Base-by-base conservation (phyloP, 106 monocot species). In the Acorus gramineus region DNA sequence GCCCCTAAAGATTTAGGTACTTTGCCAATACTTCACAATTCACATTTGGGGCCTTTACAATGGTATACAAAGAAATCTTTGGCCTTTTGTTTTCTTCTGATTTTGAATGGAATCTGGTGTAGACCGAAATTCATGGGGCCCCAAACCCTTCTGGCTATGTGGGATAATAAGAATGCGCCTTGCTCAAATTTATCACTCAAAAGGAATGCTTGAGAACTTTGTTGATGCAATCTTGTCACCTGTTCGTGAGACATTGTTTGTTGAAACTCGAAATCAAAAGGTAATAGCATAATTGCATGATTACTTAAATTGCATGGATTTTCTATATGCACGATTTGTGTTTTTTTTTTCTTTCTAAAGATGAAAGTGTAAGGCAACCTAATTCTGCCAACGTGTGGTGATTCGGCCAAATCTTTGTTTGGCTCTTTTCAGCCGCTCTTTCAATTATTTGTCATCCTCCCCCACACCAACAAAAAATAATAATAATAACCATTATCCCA, bases 91-190 rank as follows among this genome's bases (percentile, higher is more conserved):
- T 46, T 57, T 51, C 6, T 8, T 59, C 65, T 72, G 11, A 28
- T 28, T 28, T 28, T 28, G 28, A 28, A 28, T 72, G 81, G 82
- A 64, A 47, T 5, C 56, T n/a, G 5, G 53, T 8, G 59, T 12
- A 57, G 50, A 54, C 53, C 45, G 53, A 48, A 44, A 9, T 65
- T 63, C 65, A 57, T 52, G 53, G 46, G 47, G 62, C 14, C 48
- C 65, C 6, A 65, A 67, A 59, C 69, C 76, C 54, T 98, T 91
- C 88, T 98, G 92, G 92, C 70, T 69, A 70, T 77, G 76, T 76
- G 81, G 80, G 46, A 85, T 88, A 76, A 67, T 98, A 4, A 91
- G 69, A 76, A 58, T 98, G 65, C 80, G 88, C 49, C 92, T 98
- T 81, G 85, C 85, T 64, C 83, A 79, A 81, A 79, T 92, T 49